Conservation (phyloP, 306 rosid genomes). For the Inga laurina region DNA sequence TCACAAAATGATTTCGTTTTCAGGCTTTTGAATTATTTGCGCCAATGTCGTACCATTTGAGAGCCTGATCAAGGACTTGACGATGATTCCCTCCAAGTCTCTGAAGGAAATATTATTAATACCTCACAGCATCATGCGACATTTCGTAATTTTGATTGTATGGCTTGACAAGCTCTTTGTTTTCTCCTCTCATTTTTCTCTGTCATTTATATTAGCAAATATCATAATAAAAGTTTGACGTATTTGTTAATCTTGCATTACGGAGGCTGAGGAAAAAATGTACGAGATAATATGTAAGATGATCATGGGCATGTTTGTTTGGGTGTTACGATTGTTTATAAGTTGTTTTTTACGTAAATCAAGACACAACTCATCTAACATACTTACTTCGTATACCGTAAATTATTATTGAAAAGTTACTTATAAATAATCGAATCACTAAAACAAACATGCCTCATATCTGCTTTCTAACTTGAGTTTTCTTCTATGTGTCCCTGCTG, state of each 20-base stretch:
- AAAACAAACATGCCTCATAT: no score
- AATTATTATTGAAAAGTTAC: no score
- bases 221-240: constrained; percentile 29
- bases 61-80: constrained; percentile 23
- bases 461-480: not conserved
- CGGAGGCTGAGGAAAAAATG: constrained; percentile 27
- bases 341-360: no score
- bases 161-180: constrained; percentile 37
- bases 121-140: constrained; percentile 18
- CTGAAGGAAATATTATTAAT: constrained; percentile 25
- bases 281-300: constrained; percentile 35
- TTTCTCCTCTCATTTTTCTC: not conserved
- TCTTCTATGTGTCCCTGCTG: not conserved
- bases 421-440: no score
- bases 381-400: no score
- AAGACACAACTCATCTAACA: no score
- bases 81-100: constrained; percentile 28
- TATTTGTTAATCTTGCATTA: constrained; percentile 12
- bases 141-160: constrained; percentile 39
- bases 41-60: constrained; percentile 38
- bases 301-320: no score
- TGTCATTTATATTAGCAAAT: constrained; percentile 20
- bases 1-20: constrained; percentile 26
- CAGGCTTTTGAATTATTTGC: constrained; percentile 51
- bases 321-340: no score